Percentiles rank a stretch among this genome's conserved stretches.
Conservation (phyloP, 371 early-diverging fungal genomes). For the Apophysomyces sp. region DNA sequence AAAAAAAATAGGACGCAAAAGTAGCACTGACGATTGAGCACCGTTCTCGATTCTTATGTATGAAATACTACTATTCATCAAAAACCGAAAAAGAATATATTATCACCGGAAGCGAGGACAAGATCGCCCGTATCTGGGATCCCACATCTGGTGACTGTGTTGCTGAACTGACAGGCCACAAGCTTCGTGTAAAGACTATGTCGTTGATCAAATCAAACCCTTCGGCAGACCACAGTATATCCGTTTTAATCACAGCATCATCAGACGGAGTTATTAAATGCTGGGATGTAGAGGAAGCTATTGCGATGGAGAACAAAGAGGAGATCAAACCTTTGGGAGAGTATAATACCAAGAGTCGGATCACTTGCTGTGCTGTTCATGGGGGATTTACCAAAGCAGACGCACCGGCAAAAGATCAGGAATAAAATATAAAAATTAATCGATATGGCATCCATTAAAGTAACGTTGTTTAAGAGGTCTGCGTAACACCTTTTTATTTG, state of each 20-base stretch:
- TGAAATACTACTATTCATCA: conserved; percentile 46
- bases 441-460: no score
- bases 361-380: conserved; percentile 60
- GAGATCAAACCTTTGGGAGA: conserved; percentile 47
- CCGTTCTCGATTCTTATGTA: conserved; percentile 47
- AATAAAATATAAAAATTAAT: no score
- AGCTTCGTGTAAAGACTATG: conserved; percentile 49
- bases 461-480: no score
- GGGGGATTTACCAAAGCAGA: conserved; percentile 22
- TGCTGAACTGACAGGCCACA: conserved; percentile 59
- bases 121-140: conserved; percentile 66
- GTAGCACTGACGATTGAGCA: conserved; percentile 49
- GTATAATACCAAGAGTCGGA: conserved; percentile 68
- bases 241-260: conserved; percentile 61
- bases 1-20: conserved; percentile 47
- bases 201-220: conserved; percentile 35
- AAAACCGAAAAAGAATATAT: conserved; percentile 56
- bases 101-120: conserved; percentile 74
- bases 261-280: conserved; percentile 74
- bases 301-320: conserved; percentile 21
- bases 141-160: conserved; percentile 53
- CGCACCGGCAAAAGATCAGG: no score
- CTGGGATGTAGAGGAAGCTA: conserved; percentile 61
- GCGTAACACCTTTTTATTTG: conserved; percentile 13
- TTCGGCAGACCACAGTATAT: conserved; percentile 23